phyloP scores from a whole-genome alignment of 75 land plant genomes.

The Gnetum montanum region DNA sequence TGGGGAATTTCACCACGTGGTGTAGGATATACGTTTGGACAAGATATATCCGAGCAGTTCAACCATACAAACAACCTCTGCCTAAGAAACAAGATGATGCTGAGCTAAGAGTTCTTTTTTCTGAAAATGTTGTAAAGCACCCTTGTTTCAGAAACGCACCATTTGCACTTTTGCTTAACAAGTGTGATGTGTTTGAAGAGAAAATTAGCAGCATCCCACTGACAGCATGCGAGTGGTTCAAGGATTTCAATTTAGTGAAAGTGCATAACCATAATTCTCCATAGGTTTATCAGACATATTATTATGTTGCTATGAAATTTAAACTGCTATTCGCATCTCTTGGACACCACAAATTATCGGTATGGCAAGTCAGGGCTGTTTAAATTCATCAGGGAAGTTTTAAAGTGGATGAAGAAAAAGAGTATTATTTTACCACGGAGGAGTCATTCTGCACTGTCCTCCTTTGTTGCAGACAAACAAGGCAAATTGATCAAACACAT shows the following conservation, averaged over 20 bases:
- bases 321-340: constrained; percentile 59
- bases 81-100: constrained; percentile 50
- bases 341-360: constrained; percentile 65
- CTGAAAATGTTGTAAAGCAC: constrained; percentile 34
- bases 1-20: too few species aligned
- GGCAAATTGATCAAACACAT: too few species aligned
- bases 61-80: too few species aligned
- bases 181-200: constrained; percentile 54
- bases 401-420: constrained; percentile 89
- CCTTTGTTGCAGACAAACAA: too few species aligned
- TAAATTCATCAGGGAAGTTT: constrained; percentile 79
- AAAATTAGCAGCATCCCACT: constrained; percentile 36
- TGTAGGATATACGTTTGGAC: too few species aligned
- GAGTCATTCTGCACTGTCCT: too few species aligned
- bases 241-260: constrained; percentile 53
- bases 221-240: constrained; percentile 48
- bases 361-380: constrained; percentile 78
- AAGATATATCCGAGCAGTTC: too few species aligned
- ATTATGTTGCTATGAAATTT: constrained; percentile 64
- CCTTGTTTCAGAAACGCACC: constrained; percentile 50
- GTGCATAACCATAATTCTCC: constrained; percentile 23
- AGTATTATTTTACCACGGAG: too few species aligned
- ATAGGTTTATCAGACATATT: constrained; percentile 24
- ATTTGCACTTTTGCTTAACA: constrained; percentile 51
- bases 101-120: constrained; percentile 57